A percentile compares a stretch with the other conserved stretches of the same genome.
Evolutionary conservation across 805 yeast genomes (phyloP).

Genomic region (Candida pini): DNA sequence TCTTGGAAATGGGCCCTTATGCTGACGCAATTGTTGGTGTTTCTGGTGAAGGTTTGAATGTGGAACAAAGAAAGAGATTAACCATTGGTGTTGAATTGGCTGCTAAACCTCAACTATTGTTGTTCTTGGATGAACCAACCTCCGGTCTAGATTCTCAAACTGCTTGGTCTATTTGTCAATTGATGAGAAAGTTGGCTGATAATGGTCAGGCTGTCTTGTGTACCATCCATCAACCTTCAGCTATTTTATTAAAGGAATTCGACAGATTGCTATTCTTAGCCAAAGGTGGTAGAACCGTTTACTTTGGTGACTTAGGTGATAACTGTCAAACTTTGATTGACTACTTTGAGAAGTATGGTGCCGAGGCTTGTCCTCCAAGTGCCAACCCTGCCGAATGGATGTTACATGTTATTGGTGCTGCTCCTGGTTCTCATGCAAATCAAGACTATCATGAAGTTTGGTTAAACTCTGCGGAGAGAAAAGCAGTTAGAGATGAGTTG

Average conservation of each 20-base stretch:
- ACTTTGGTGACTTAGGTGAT: conserved; percentile 68
- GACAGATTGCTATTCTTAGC: conserved; percentile 69
- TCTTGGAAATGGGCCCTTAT: conserved; percentile 46
- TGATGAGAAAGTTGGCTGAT: conserved; percentile 46
- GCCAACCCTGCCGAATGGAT: conserved; percentile 92
- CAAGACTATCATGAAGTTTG: conserved; percentile 76
- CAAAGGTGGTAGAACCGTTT: conserved; percentile 67
- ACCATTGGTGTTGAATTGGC: conserved; percentile 55
- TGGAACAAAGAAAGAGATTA: conserved; percentile 49
- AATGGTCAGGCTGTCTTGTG: conserved; percentile 53
- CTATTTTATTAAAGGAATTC: conserved; percentile 68
- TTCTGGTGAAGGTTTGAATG: conserved; percentile 47
- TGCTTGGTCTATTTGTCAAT: conserved; percentile 54
- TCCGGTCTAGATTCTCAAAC: conserved; percentile 57
- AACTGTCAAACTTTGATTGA: conserved; percentile 49
- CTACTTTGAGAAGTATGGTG: conserved; percentile 63
- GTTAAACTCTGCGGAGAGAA: conserved; percentile 61
- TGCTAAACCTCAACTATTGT: conserved; percentile 46
- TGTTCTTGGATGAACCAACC: conserved; percentile 58
- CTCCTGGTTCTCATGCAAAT: conserved; percentile 69
- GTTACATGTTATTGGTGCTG: conserved; percentile 81
- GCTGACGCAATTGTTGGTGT: conserved; percentile 52
- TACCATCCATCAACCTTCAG: conserved; percentile 86
- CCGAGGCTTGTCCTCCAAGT: conserved; percentile 57
- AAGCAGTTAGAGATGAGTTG: conserved; percentile 54